These are phyloP conservation scores for Mitragyna speciosa DNA, from an alignment of 257 asterid genomes.

Conservation along the genomic window DNA sequence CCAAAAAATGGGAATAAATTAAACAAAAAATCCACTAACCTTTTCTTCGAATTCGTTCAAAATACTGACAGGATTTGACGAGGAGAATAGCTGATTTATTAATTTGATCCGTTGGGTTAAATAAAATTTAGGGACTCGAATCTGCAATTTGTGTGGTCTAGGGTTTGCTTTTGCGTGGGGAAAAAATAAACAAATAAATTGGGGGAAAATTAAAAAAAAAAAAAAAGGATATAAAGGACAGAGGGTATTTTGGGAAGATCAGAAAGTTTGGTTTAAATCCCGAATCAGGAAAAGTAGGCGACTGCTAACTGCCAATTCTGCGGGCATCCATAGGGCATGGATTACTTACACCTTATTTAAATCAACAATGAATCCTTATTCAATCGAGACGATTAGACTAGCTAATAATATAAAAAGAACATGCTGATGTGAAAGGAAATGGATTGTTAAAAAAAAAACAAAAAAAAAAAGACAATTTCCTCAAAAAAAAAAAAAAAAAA, in stretches of 20 bases:
- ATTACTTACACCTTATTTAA: no score
- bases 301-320: no score
- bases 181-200: slow-evolving; percentile 18
- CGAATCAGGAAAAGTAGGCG: background rate
- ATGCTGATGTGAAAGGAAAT: no score
- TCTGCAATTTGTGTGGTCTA: slow-evolving; percentile 38
- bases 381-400: no score
- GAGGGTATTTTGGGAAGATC: slow-evolving; percentile 45
- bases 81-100: slow-evolving; percentile 24
- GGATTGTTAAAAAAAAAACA: no score
- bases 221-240: slow-evolving; percentile 22
- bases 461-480: no score
- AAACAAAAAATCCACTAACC: slow-evolving; percentile 40
- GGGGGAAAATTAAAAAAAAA: slow-evolving; percentile 24
- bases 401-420: no score
- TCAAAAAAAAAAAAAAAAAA: no score
- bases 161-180: slow-evolving; percentile 54
- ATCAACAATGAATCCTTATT: no score
- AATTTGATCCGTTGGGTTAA: slow-evolving; percentile 31
- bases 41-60: slow-evolving; percentile 28
- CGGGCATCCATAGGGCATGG: no score
- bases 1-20: slow-evolving; percentile 15
- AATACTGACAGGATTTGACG: slow-evolving; percentile 30
- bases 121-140: slow-evolving; percentile 21
- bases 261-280: slow-evolving; percentile 26